A percentile compares a stretch with the other conserved stretches of the same genome.
Evolutionary conservation across 768 basidiomycete species (phyloP).

Genomic region (Gloeophyllum trabeum): DNA sequence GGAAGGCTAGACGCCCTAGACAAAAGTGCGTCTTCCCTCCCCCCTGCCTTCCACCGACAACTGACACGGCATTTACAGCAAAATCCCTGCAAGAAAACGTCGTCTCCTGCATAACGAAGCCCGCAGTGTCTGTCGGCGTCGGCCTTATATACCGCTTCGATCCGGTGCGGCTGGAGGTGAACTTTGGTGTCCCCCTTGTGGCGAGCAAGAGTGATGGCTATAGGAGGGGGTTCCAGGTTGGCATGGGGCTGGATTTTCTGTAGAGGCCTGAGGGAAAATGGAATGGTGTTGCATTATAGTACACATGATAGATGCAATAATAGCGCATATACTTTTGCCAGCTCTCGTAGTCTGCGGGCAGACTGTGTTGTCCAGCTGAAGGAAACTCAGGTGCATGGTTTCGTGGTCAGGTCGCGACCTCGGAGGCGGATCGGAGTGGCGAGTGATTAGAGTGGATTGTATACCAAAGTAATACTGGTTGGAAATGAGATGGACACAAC

Average conservation of each 20-base stretch:
- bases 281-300: no score
- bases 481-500: no score
- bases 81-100: conserved; percentile 28
- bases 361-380: no score
- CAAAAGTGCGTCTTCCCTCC: conserved; percentile 29
- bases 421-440: no score
- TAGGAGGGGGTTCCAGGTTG: conserved; percentile 68
- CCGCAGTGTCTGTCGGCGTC: conserved; percentile 71
- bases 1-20: conserved; percentile 60
- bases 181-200: conserved; percentile 76
- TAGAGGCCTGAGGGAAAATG: no score
- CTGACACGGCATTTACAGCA: conserved; percentile 14
- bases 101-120: conserved; percentile 28
- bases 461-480: no score
- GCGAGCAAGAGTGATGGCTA: conserved; percentile 54
- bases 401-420: no score
- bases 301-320: no score
- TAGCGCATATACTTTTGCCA: no score
- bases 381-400: no score
- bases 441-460: no score
- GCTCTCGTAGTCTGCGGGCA: no score
- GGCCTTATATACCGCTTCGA: conserved; percentile 80
- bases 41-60: conserved; percentile 1
- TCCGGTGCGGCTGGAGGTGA: conserved; percentile 78
- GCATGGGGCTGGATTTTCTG: conserved; percentile 72